Conservation (phyloP, 129 eudicot genomes). For the Pseudognaphalium luteoalbum region DNA sequence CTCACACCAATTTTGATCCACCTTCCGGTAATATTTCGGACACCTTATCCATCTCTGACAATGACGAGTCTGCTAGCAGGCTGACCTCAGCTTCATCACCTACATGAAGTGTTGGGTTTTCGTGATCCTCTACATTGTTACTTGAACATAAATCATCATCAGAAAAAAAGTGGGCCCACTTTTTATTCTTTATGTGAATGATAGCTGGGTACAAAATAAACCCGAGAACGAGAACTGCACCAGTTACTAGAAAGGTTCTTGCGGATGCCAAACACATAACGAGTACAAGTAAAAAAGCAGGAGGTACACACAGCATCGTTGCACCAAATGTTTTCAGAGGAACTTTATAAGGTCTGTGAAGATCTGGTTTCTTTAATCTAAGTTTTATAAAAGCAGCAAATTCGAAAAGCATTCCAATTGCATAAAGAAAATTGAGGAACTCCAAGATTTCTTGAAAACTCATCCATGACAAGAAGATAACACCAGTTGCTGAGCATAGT, state of each 20-base stretch:
- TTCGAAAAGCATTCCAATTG: slow-evolving; percentile 83
- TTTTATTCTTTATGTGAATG: slow-evolving; percentile 27
- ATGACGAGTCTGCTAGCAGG: slow-evolving; percentile 47
- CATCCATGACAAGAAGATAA: slow-evolving; percentile 91
- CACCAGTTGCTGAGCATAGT: slow-evolving; percentile 88
- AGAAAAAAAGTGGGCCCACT: background rate
- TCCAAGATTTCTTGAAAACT: slow-evolving; percentile 90
- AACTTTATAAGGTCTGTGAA: slow-evolving; percentile 80
- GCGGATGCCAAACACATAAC: background rate
- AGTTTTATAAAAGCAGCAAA: slow-evolving; percentile 78
- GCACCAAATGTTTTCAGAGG: slow-evolving; percentile 76
- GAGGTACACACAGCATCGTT: slow-evolving; percentile 25
- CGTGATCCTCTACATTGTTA: slow-evolving; percentile 53
- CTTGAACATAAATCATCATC: background rate
- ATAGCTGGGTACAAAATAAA: background rate
- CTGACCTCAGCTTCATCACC: slow-evolving; percentile 55
- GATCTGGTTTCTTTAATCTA: slow-evolving; percentile 76
- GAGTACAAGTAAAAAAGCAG: background rate
- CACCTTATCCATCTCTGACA: slow-evolving; percentile 27
- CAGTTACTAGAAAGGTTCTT: background rate
- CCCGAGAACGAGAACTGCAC: background rate
- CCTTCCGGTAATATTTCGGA: slow-evolving; percentile 29
- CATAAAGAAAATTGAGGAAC: slow-evolving; percentile 78
- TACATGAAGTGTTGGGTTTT: background rate
- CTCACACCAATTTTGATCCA: background rate